Conservation (phyloP, 257 asterid species). For the Solanum ahanhuiri region DNA sequence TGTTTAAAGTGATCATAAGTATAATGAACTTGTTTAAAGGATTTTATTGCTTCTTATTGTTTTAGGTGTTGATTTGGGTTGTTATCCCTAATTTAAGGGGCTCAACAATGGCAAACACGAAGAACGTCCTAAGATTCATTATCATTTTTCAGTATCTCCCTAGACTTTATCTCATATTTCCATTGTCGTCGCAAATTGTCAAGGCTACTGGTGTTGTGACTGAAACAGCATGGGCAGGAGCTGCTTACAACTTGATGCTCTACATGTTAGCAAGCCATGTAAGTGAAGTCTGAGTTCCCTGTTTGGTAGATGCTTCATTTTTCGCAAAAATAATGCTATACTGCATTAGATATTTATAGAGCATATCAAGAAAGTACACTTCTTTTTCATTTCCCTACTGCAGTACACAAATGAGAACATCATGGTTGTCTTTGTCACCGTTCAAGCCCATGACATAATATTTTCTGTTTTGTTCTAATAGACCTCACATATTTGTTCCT, state of each 20-base stretch:
- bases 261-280: conserved; percentile 98
- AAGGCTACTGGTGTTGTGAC: conserved; percentile 88
- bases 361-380: not conserved
- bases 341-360: not conserved
- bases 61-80: conserved; percentile 58
- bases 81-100: conserved; percentile 56
- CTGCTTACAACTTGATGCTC: conserved; percentile 87
- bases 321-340: not conserved
- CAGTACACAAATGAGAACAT: not conserved
- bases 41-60: not conserved
- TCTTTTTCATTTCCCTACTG: not conserved
- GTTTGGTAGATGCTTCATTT: not conserved
- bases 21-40: not conserved
- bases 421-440: not conserved
- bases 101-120: conserved; percentile 75
- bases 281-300: conserved; percentile 10
- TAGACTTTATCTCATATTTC: conserved; percentile 68
- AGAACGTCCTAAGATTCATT: conserved; percentile 67
- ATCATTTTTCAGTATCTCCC: conserved; percentile 76
- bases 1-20: not conserved
- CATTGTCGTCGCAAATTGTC: conserved; percentile 73
- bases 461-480: not conserved
- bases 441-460: not conserved
- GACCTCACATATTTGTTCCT: not conserved
- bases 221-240: conserved; percentile 95